A percentile compares a stretch with the other conserved stretches of the same genome.
Conservation (phyloP, 1,284 basidiomycete genomes). For the Albatrellus sp. region DNA sequence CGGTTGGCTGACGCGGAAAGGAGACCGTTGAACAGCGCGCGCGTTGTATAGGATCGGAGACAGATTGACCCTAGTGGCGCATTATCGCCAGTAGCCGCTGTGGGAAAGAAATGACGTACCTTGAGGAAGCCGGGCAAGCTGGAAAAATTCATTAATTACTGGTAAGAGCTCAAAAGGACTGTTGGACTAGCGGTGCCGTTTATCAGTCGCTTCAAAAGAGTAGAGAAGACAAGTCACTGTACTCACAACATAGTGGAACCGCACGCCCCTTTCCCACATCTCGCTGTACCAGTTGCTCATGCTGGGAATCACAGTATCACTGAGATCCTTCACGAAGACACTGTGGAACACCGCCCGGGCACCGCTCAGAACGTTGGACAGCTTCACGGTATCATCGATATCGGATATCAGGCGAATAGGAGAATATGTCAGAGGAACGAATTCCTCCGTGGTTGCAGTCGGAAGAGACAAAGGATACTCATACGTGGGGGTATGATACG, state of each 20-base stretch:
- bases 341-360: conserved; percentile 67
- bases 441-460: conserved; percentile 18
- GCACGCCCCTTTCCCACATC: conserved; percentile 57
- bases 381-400: conserved; percentile 90
- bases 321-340: conserved; percentile 66
- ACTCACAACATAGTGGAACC: conserved; percentile 82
- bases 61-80: conserved; percentile 41
- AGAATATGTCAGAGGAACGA: conserved; percentile 39
- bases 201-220: conserved; percentile 4
- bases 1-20: conserved; percentile 64
- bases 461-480: conserved; percentile 5
- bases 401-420: conserved; percentile 78
- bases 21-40: conserved; percentile 69
- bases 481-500: conserved; percentile 6
- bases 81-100: background rate
- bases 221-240: background rate
- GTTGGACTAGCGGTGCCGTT: conserved; percentile 54
- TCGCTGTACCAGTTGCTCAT: conserved; percentile 76
- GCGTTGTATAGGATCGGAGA: conserved; percentile 65
- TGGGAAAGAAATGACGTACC: conserved; percentile 23
- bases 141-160: conserved; percentile 70
- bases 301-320: conserved; percentile 71
- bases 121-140: conserved; percentile 52
- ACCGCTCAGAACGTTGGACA: conserved; percentile 61
- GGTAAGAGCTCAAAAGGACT: conserved; percentile 81